These are phyloP conservation scores for Beauveria sp. DNA, from an alignment of 2,329 filamentous ascomycete species.

Conservation along the genomic window DNA sequence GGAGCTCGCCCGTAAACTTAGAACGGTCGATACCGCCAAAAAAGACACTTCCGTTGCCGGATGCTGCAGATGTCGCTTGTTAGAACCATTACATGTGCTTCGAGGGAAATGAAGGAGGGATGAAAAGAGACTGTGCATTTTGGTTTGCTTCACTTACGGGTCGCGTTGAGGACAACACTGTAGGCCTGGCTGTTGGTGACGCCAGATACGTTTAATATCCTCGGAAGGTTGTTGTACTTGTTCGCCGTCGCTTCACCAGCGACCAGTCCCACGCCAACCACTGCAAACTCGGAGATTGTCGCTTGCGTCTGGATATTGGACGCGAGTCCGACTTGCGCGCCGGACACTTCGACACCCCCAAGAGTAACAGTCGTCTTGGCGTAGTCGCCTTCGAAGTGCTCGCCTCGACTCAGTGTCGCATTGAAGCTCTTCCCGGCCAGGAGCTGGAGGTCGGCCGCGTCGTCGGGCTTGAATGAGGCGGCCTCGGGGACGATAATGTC, in stretches of 20 bases:
- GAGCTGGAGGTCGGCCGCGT: background rate
- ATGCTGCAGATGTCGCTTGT: background rate
- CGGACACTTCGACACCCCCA: background rate
- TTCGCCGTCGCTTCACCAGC: background rate
- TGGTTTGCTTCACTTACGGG: background rate
- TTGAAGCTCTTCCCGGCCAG: background rate
- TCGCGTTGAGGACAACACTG: background rate
- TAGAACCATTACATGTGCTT: background rate
- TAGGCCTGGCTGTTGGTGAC: background rate
- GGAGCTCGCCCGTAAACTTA: slow-evolving; percentile 1
- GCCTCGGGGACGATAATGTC: background rate
- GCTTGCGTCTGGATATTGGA: background rate
- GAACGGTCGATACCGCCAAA: slow-evolving; percentile 5
- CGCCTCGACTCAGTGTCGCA: background rate
- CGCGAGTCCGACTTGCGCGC: background rate
- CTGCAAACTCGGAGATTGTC: background rate
- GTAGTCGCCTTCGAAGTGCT: background rate
- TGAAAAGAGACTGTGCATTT: background rate
- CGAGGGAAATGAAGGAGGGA: no score
- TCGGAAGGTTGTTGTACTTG: background rate
- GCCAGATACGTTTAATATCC: background rate
- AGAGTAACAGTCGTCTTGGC: background rate
- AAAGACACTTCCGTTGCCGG: background rate
- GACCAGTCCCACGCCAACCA: background rate
- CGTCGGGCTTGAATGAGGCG: background rate